phyloP scores from a whole-genome alignment of 139 green algal species.

The Spirogloea muscicola region DNA sequence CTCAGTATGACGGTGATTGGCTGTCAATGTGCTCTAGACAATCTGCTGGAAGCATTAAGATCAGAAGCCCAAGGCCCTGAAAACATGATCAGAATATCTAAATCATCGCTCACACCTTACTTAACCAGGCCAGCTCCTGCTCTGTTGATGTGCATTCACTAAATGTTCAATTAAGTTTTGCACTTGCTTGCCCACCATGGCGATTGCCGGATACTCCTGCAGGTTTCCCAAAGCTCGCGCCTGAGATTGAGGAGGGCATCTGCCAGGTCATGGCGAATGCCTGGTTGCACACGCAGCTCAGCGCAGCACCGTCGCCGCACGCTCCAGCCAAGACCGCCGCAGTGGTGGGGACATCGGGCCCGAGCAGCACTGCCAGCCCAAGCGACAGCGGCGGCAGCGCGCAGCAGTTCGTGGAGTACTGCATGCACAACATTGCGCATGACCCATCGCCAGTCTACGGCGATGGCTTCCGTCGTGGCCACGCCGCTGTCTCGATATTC shows the following conservation, averaged over 20 bases:
- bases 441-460: conserved; percentile 78
- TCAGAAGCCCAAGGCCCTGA: no score
- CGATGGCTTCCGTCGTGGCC: conserved; percentile 75
- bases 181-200: no score
- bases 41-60: no score
- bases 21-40: no score
- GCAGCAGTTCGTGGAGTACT: conserved; percentile 53
- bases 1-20: no score
- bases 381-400: conserved; percentile 1
- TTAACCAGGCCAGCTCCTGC: background rate
- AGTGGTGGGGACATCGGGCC: background rate
- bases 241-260: conserved; percentile 49
- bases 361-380: background rate
- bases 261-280: conserved; percentile 88
- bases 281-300: conserved; percentile 63
- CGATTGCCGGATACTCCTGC: background rate
- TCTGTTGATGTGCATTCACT: no score
- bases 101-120: no score
- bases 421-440: conserved; percentile 74
- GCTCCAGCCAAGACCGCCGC: background rate
- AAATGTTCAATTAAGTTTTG: no score
- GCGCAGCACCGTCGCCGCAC: background rate
- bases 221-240: background rate
- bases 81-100: no score
- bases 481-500: conserved; percentile 67